These are phyloP conservation scores for Colletotrichum liaoningense DNA, from an alignment of 2,329 filamentous ascomycete genomes.

Conservation along the genomic window DNA sequence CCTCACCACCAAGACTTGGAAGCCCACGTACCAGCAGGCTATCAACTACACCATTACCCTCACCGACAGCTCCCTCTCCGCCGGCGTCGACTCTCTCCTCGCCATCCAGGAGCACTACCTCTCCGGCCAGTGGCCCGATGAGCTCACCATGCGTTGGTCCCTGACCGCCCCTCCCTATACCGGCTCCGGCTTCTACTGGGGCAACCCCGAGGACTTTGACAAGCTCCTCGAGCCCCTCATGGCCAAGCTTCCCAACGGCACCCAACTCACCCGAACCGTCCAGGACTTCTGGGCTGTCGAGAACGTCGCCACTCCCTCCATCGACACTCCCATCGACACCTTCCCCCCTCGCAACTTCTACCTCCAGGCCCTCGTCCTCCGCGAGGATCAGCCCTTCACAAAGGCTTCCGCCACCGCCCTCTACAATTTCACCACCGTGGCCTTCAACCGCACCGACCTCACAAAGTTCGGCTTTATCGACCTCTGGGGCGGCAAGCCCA, in stretches of 20 bases:
- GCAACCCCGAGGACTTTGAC: conserved; percentile 34
- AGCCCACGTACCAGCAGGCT: conserved; percentile 21
- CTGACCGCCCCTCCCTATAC: conserved; percentile 28
- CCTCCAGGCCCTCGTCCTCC: conserved; percentile 34
- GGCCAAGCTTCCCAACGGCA: conserved; percentile 23
- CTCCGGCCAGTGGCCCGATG: conserved; percentile 29
- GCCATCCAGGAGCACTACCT: conserved; percentile 34
- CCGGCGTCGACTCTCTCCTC: conserved; percentile 30
- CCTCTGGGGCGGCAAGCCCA: conserved; percentile 32
- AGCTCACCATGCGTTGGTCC: conserved; percentile 34
- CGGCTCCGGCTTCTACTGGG: conserved; percentile 35
- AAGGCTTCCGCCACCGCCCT: conserved; percentile 24
- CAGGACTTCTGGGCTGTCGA: conserved; percentile 35
- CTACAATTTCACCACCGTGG: conserved; percentile 25
- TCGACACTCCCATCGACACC: conserved; percentile 26
- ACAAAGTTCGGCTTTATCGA: conserved; percentile 34
- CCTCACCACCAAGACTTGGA: conserved; percentile 33
- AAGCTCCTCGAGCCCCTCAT: conserved; percentile 29
- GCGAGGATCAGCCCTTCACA: conserved; percentile 34
- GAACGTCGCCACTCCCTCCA: conserved; percentile 32
- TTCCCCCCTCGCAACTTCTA: conserved; percentile 35
- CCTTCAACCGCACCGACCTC: conserved; percentile 36
- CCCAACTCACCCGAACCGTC: conserved; percentile 27
- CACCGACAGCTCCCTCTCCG: conserved; percentile 10
- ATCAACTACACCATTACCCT: conserved; percentile 34